Evolutionary conservation across 495 filamentous ascomycete genomes (phyloP).

Genomic region (Xylaria flabelliformis): DNA sequence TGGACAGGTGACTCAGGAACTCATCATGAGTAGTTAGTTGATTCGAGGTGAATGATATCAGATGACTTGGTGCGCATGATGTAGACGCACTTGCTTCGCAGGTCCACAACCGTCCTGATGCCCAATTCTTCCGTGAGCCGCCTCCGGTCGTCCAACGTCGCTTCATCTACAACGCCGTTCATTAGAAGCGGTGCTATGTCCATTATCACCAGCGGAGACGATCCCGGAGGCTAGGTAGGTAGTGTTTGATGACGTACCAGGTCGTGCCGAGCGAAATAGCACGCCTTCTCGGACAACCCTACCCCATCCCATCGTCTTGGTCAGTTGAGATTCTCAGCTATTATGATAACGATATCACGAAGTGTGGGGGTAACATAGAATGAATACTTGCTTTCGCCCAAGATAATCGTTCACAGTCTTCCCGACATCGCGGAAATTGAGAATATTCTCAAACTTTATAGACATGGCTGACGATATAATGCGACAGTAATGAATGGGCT

Average conservation of each 20-base stretch:
- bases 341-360: too few relatives aligned
- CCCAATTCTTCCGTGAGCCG: slow-evolving; percentile 66
- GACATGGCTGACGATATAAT: slow-evolving; percentile 27
- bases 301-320: too few relatives aligned
- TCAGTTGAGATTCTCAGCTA: slow-evolving; percentile 15
- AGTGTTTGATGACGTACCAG: slow-evolving; percentile 52
- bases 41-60: not conserved
- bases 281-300: slow-evolving; percentile 72
- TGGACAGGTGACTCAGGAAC: not conserved
- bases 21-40: not conserved
- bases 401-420: slow-evolving; percentile 67
- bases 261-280: slow-evolving; percentile 75
- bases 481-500: slow-evolving; percentile 1
- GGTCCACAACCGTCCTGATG: slow-evolving; percentile 75
- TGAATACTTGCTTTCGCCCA: slow-evolving; percentile 55
- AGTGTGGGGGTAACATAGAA: too few relatives aligned
- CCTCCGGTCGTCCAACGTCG: slow-evolving; percentile 66
- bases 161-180: slow-evolving; percentile 62
- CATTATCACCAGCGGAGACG: not conserved
- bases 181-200: slow-evolving; percentile 9
- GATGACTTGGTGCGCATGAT: not conserved
- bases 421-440: slow-evolving; percentile 90
- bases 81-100: slow-evolving; percentile 69
- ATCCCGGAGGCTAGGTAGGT: too few relatives aligned
- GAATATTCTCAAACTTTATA: slow-evolving; percentile 65